Evolutionary conservation across 2,329 filamentous ascomycete genomes (phyloP), one percentile per base, ranked within the genome.

Genomic region (Colletotrichum costaricense): DNA sequence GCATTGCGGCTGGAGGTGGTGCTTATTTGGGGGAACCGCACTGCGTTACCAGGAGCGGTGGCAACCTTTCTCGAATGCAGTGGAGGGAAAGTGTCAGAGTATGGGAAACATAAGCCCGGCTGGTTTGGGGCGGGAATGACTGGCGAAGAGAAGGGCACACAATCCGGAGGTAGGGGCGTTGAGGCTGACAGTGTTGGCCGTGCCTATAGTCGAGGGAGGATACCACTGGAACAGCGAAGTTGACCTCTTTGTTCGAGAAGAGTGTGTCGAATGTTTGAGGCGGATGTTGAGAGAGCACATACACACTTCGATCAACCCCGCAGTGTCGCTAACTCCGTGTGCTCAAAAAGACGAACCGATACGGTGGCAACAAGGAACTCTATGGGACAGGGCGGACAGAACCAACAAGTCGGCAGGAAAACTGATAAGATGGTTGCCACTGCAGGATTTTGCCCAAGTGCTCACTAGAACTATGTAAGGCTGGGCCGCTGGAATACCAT

Each of bases 391-490:
- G 2, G 1, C 57, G 14, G 28, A 46, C 5, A 5, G 8, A 1
- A 0, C 52, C 22, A 59, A 26, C 30, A 5, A 46, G 26, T 26
- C 38, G 38, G 38, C 57, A 66, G 19, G 67, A 49, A 26, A 19
- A 38, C 33, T 63, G 58, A 55, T 49, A 58, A 67, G 68, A 68
- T 64, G 35, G 54, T 73, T 68, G 69, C 69, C 58, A 73, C 69
- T 42, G 46, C 22, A 19, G 26, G 4, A 30, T 24, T 3, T 26
- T 8, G 59, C 59, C 54, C 66, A n/a, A 60, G 16, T 1, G 1
- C 42, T 14, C 60, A 33, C 42, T 19, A 55, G 24, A 42, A 59
- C 54, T 57, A 42, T 65, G 55, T 65, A 71, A 73, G 67, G 71
- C 67, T 66, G 62, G 22, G 8, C 28, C 67, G 30, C 60, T 4